phyloP scores from a whole-genome alignment of 805 yeast genomes.

The Saccharomycopsis amapae region DNA sequence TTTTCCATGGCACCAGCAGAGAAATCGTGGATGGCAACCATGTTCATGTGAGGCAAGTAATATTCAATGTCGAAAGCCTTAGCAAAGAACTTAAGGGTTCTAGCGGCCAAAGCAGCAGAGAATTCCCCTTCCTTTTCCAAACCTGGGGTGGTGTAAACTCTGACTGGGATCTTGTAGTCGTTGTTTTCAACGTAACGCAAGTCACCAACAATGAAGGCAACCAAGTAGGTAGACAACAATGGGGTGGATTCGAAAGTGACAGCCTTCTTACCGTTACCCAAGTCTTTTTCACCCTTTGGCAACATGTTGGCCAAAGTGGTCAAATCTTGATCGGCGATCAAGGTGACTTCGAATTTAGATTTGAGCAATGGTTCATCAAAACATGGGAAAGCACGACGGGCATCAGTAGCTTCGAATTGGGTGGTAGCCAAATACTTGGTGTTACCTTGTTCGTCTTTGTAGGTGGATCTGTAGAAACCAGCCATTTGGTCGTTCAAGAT shows the following conservation, averaged over 20 bases:
- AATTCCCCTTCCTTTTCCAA: conserved; percentile 62
- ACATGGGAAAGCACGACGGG: conserved; percentile 82
- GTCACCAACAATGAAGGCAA: conserved; percentile 79
- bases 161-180: conserved; percentile 65
- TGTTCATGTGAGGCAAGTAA: conserved; percentile 74
- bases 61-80: conserved; percentile 66
- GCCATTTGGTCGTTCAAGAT: conserved; percentile 72
- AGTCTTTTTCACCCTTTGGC: conserved; percentile 41
- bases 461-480: conserved; percentile 70
- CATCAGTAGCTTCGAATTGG: conserved; percentile 83
- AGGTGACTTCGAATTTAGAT: conserved; percentile 60
- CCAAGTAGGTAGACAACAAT: conserved; percentile 75
- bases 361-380: conserved; percentile 79
- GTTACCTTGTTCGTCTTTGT: conserved; percentile 47
- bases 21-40: conserved; percentile 78
- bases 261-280: conserved; percentile 40
- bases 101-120: conserved; percentile 69
- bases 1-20: conserved; percentile 90
- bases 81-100: conserved; percentile 68
- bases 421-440: conserved; percentile 73
- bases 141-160: conserved; percentile 78
- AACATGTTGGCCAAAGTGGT: conserved; percentile 69
- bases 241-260: conserved; percentile 72
- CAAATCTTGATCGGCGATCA: conserved; percentile 48
- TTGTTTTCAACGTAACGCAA: conserved; percentile 63